Conservation (phyloP, 225 moss, liverwort and hornwort genomes). For the Pleurozium schreberi region DNA sequence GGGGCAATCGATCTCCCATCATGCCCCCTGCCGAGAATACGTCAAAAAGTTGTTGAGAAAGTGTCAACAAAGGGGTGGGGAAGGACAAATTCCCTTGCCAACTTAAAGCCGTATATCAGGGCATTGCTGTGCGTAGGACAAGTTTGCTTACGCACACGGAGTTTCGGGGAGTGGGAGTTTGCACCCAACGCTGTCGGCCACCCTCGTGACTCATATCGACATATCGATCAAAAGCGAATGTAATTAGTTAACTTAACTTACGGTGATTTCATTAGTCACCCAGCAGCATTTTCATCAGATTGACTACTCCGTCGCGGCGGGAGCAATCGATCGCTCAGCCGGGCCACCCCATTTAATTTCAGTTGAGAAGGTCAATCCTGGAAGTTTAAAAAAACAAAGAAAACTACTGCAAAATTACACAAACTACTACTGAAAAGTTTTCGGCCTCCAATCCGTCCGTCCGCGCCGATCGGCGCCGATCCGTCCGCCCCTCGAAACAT, state of each 20-base stretch:
- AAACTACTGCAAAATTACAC: not conserved
- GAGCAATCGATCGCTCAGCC: too few relatives aligned
- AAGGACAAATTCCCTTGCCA: not conserved
- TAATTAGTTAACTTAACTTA: too few relatives aligned
- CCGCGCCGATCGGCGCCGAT: too few relatives aligned
- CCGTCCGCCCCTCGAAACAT: too few relatives aligned
- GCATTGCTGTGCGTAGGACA: not conserved
- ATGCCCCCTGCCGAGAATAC: not conserved
- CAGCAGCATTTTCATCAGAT: not conserved
- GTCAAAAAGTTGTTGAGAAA: not conserved
- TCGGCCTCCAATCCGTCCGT: not conserved
- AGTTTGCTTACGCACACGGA: not conserved
- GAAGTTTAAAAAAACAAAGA: too few relatives aligned
- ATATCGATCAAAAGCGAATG: not conserved
- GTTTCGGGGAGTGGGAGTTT: not conserved
- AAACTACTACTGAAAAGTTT: not conserved
- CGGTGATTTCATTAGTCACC: too few relatives aligned
- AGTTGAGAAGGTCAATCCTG: too few relatives aligned
- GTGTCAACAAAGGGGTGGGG: not conserved
- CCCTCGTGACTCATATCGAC: not conserved
- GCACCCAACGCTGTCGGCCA: not conserved
- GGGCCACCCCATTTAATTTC: not conserved
- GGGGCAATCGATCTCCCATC: not conserved
- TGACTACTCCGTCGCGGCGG: not conserved
- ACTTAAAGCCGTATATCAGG: not conserved